Evolutionary conservation across 768 basidiomycete genomes (phyloP).

Genomic region (Dioszegia hungarica): DNA sequence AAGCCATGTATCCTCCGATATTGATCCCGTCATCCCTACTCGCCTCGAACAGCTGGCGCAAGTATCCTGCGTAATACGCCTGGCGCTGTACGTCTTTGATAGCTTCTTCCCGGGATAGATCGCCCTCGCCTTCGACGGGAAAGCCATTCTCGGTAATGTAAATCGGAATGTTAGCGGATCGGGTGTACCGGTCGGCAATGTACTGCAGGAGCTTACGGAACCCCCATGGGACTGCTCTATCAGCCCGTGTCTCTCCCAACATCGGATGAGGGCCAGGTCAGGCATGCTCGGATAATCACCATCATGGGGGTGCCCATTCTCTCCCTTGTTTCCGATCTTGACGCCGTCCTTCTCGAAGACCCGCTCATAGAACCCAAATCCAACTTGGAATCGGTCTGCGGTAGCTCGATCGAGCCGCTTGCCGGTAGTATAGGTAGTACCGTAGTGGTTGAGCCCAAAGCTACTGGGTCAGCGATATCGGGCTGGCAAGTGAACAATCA

Average conservation of each 20-base stretch:
- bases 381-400: slow-evolving; percentile 5
- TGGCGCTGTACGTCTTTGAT: slow-evolving; percentile 29
- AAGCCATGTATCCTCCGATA: slow-evolving; percentile 29
- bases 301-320: slow-evolving; percentile 19
- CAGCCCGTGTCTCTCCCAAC: neutral
- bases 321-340: slow-evolving; percentile 18
- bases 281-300: slow-evolving; percentile 9
- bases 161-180: slow-evolving; percentile 16
- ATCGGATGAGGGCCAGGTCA: neutral
- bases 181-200: slow-evolving; percentile 20
- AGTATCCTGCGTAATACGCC: slow-evolving; percentile 25
- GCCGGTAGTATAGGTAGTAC: slow-evolving; percentile 16
- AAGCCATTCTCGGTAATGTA: slow-evolving; percentile 36
- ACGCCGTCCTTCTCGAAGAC: slow-evolving; percentile 23
- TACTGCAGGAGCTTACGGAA: slow-evolving; percentile 33
- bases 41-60: slow-evolving; percentile 25
- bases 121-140: slow-evolving; percentile 18
- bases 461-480: neutral
- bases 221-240: slow-evolving; percentile 34
- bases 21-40: slow-evolving; percentile 23
- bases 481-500: neutral
- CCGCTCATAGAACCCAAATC: slow-evolving; percentile 11
- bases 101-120: slow-evolving; percentile 7
- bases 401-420: slow-evolving; percentile 7
- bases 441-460: slow-evolving; percentile 26